Evolutionary conservation across 169 alveolate species (phyloP), one percentile per base, ranked within the genome.

Genomic region (Neospora caninum): DNA sequence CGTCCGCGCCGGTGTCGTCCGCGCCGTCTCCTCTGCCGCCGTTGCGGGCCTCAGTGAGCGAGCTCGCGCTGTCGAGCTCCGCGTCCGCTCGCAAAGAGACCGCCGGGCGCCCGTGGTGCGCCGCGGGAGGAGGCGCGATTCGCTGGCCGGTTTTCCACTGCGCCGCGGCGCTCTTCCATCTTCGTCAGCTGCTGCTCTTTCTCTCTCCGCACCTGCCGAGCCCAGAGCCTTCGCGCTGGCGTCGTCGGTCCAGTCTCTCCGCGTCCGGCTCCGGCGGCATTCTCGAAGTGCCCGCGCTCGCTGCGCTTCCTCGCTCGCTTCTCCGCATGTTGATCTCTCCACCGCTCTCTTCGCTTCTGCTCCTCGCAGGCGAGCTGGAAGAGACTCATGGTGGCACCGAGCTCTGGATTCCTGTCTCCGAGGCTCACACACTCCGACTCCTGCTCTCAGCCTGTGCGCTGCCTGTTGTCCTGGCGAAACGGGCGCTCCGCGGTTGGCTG

Each of bases 371-470:
- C 25, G 69, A 82, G 27, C 67, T 42, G 18, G 89, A 82, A 25
- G 89, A 82, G 89, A 39, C n/a, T 38, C 89, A 82, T 1, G 43
- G 89, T 9, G 89, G 89, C 89, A 42, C 41, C 9, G 69, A 82
- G 64, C 89, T 82, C 38, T 82, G 89, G 89, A 82, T 82, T 29
- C 89, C 89, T 41, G 64, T 42, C 39, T 7, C n/a, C 34, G 89
- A 82, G 38, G 25, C 89, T 20, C 67, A 25, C 22, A n/a, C 67
- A 1, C 67, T 82, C 6, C 64, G 20, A 20, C 89, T 38, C 4
- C 64, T 82, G 4, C 25, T 42, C 67, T 82, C 64, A 9, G 53
- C 67, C 25, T 36, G 6, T 4, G 67, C 31, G 36, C 53, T 80
- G 43, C 82, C 82, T 18, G 4, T 69, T 20, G 34, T 18, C 39